Evolutionary conservation across 768 basidiomycete genomes (phyloP), one percentile per base, ranked within the genome.

Genomic region (Mycena filopes): DNA sequence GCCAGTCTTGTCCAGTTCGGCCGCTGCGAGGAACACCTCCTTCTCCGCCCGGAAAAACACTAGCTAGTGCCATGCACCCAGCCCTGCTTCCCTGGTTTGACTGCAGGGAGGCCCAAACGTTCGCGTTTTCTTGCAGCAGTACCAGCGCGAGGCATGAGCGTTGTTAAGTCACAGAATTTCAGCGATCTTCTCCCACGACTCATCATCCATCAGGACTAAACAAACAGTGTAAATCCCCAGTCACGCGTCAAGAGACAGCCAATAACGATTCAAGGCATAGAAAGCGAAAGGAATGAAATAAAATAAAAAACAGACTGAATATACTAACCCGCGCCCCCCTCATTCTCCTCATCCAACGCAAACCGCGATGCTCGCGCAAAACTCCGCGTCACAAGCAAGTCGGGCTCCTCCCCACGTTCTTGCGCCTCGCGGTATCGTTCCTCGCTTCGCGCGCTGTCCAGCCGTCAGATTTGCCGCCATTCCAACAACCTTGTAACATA

Each of bases 41-140:
- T 36, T 36, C 11, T 36, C 11, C 36, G 36, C 36, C 36, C 11
- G 10, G 36, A 36, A 36, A n/a, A 54, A 55, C 0, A 8, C 3
- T 5, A 41, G 33, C 28, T 54, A 23, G 53, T 38, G 8, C 60
- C 60, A n/a, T 61, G 60, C 0, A 61, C 43, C 60, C 60, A 61
- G 51, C 51, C 25, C 3, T 21, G 10, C 18, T 54, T 45, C 1
- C 60, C 51, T 2, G 60, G 60, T 12, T 61, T 61, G 0, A 46
- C 51, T 4, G 60, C 51, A 1, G 50, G 29, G 2, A 38, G 28
- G 3, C 60, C 60, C 23, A 23, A 9, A 3, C 60, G 60, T 1
- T 11, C 40, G 25, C 50, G 59, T 47, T 20, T 47, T 26, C 43
- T 23, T 5, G 1, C 6, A 2, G 50, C 60, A 0, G 43, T 38